Evolutionary conservation across 257 asterid genomes (phyloP).

Genomic region (Jacaranda mimosifolia): DNA sequence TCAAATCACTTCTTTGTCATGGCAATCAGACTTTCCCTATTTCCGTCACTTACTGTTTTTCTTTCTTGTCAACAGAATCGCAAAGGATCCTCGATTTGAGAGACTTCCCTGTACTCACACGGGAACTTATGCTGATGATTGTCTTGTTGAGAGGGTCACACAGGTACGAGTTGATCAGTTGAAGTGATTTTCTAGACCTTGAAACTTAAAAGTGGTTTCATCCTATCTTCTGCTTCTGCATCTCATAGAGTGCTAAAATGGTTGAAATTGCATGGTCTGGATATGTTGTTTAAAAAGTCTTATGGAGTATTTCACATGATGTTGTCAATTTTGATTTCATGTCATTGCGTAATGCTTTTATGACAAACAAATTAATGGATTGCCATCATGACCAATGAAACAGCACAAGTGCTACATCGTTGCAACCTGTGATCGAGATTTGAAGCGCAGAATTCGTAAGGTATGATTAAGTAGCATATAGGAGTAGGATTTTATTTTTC

Average conservation of each 20-base stretch:
- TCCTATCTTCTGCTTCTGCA: slow-evolving; percentile 13
- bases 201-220: background rate
- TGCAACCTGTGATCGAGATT: slow-evolving; percentile 97
- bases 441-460: slow-evolving; percentile 97
- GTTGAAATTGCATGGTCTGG: background rate
- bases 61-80: slow-evolving; percentile 63
- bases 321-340: slow-evolving; percentile 3
- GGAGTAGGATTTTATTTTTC: background rate
- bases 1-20: background rate
- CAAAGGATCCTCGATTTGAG: slow-evolving; percentile 97
- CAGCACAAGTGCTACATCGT: slow-evolving; percentile 98
- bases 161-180: slow-evolving; percentile 56
- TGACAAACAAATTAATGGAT: slow-evolving; percentile 2
- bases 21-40: background rate
- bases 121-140: slow-evolving; percentile 99
- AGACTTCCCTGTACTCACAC: slow-evolving; percentile 97
- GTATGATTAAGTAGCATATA: slow-evolving; percentile 40
- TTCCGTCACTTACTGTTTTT: background rate
- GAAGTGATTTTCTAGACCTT: background rate
- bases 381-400: slow-evolving; percentile 37
- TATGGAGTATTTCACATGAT: background rate
- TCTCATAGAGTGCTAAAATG: background rate
- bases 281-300: background rate
- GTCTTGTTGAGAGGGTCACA: slow-evolving; percentile 91
- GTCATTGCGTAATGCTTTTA: slow-evolving; percentile 17